A percentile compares a stretch with the other conserved stretches of the same genome.
phyloP scores from a whole-genome alignment of 1,284 basidiomycete species.

The Cystobasidium pallidum region DNA sequence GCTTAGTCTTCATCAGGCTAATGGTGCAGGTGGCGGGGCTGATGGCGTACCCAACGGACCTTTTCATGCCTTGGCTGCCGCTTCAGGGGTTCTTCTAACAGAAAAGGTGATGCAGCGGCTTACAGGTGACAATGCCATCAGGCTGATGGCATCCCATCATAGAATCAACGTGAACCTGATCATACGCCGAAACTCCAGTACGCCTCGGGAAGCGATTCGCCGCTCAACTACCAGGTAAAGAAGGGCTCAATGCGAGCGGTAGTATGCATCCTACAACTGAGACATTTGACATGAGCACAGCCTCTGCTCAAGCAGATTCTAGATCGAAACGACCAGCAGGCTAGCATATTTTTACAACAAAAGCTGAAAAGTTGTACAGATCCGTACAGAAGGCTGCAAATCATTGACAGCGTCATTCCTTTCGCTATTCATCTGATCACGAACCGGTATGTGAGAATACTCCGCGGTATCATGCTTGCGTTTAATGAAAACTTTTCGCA shows the following conservation, averaged over 20 bases:
- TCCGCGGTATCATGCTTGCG: not conserved
- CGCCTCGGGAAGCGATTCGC: not conserved
- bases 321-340: conserved; percentile 44
- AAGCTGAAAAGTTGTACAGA: conserved; percentile 43
- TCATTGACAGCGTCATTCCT: conserved; percentile 38
- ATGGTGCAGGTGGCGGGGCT: not conserved
- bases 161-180: not conserved
- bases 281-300: not conserved
- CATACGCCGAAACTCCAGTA: not conserved
- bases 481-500: not conserved
- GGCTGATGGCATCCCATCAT: not conserved
- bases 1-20: not conserved
- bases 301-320: conserved; percentile 31
- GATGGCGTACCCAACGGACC: not conserved
- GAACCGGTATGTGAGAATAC: conserved; percentile 20
- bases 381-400: conserved; percentile 9
- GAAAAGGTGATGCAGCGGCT: conserved; percentile 17
- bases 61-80: conserved; percentile 34
- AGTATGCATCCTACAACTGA: not conserved
- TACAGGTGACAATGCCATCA: not conserved
- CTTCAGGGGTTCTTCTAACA: conserved; percentile 29
- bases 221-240: conserved; percentile 28
- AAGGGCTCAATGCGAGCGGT: too few relatives aligned
- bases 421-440: conserved; percentile 19
- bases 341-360: conserved; percentile 43